Conservation (phyloP, 1,284 basidiomycete genomes). For the Moesziomyces sp. region DNA sequence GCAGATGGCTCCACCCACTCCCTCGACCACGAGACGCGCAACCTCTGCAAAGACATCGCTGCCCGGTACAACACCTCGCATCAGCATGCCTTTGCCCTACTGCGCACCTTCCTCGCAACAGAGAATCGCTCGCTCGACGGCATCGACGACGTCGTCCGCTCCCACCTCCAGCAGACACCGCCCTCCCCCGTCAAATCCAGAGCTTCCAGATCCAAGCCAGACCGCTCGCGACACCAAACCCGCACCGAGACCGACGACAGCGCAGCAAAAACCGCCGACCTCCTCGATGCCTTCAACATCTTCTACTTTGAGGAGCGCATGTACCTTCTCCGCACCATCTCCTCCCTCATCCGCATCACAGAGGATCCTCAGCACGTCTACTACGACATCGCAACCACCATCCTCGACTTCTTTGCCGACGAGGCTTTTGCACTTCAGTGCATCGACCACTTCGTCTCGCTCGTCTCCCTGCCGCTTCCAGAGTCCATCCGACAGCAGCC, state of each 20-base stretch:
- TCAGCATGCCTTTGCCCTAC: conserved; percentile 76
- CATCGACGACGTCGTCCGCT: conserved; percentile 17
- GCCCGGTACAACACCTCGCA: conserved; percentile 79
- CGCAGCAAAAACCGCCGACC: conserved; percentile 41
- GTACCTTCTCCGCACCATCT: conserved; percentile 72
- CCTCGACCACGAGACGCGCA: conserved; percentile 76
- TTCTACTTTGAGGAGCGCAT: conserved; percentile 84
- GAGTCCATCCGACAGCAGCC: conserved; percentile 73
- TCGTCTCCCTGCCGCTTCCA: conserved; percentile 72
- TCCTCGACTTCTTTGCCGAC: conserved; percentile 75
- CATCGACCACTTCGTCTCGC: conserved; percentile 71
- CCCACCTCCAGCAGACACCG: conserved; percentile 17
- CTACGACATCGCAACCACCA: conserved; percentile 72
- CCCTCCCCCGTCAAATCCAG: conserved; percentile 18
- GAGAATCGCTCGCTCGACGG: conserved; percentile 73
- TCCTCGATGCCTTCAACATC: conserved; percentile 78
- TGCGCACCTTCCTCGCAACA: conserved; percentile 82
- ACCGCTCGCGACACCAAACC: conserved; percentile 4
- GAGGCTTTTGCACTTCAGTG: conserved; percentile 74
- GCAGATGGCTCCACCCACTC: conserved; percentile 74
- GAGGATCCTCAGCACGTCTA: conserved; percentile 74
- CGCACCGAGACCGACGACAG: conserved; percentile 3
- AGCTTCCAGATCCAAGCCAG: conserved; percentile 4
- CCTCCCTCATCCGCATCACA: conserved; percentile 72
- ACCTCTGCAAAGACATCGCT: conserved; percentile 77